Conservation (phyloP, 345 rosid genomes). For the Eucalyptus melliodora region DNA sequence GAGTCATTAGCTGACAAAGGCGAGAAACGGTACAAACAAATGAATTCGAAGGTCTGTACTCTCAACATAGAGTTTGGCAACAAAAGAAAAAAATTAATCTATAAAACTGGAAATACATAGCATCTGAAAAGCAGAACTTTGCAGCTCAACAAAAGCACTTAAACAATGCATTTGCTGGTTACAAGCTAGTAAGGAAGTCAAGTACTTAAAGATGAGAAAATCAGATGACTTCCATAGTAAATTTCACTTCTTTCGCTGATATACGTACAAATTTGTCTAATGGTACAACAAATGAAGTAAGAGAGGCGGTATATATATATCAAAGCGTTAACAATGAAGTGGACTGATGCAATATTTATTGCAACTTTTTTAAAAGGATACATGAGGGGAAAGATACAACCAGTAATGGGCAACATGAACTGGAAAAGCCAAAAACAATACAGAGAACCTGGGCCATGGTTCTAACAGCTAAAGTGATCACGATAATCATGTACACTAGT, state of each 20-base stretch:
- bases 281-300: background rate
- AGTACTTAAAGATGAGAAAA: background rate
- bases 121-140: background rate
- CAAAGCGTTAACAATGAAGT: background rate
- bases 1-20: background rate
- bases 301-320: background rate
- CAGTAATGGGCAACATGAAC: background rate
- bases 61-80: background rate
- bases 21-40: background rate
- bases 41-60: background rate
- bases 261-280: background rate
- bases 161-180: background rate
- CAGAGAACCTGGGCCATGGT: background rate
- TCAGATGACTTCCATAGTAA: background rate
- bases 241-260: background rate
- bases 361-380: background rate
- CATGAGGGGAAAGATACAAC: background rate
- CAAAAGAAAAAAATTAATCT: background rate
- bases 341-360: background rate
- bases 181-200: background rate
- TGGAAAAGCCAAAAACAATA: background rate
- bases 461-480: background rate
- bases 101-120: background rate
- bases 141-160: background rate
- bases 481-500: background rate